Evolutionary conservation across 2,329 filamentous ascomycete species (phyloP), one percentile per base, ranked within the genome.

Genomic region (Phaeosphaeria sp.): DNA sequence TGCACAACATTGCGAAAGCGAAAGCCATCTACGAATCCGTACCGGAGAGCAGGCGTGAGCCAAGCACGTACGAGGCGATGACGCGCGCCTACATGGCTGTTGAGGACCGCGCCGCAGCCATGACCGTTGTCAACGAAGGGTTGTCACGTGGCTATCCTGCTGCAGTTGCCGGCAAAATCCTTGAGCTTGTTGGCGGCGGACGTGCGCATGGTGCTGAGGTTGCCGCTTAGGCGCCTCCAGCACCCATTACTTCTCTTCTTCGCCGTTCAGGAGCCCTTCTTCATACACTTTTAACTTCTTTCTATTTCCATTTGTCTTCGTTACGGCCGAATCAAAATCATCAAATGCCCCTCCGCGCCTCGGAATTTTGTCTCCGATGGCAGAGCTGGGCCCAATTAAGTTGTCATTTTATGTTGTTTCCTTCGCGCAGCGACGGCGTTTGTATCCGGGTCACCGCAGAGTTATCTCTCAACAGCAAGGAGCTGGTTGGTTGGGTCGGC

Each of bases 41-140:
- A 3, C 86, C 89, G 9, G 85, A 87, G 25, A 85, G 88, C 54
- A 93, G 89, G 80, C 89, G 95, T 56, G 95, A 99, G 81, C 95
- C 95, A 3, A 97, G 93, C 82, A 99, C 95, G 4, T 99, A 99
- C 77, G 95, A 99, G 80, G 93, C 94, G 42, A 99, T 99, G 95
- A 97, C 93, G 5, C 87, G 95, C 46, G 95, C 95, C 0, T 97
- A 90, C 79, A 86, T 99, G 54, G 88, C 92, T 11, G 90, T 90
- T 3, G 92, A 96, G 73, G 88, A 96, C 74, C 89, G 91, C 33
- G 85, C 88, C 49, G 84, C 86, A 56, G 95, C 95, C 41, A 88
- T 92, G 79, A 79, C 73, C 11, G 90, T 97, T 15, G 93, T 97
- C 22, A 85, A 90, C 54, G 95, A 99, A 83, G 97, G 97, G 86